A percentile compares a stretch with the other conserved stretches of the same genome.
These are phyloP conservation scores for Pinus taeda DNA, from an alignment of 75 land plant species.

Conservation along the genomic window DNA sequence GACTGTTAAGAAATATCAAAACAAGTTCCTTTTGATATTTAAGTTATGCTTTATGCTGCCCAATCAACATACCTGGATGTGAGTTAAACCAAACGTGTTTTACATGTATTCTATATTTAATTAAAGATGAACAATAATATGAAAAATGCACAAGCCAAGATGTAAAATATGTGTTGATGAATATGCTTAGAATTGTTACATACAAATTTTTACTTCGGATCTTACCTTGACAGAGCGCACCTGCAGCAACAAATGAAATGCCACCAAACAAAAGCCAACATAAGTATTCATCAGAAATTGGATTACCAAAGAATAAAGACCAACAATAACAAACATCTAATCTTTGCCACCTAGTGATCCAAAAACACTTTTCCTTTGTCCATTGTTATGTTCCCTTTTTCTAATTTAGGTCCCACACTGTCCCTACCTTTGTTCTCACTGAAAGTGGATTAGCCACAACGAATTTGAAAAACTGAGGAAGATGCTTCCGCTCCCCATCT, in stretches of 20 bases:
- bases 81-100: not conserved
- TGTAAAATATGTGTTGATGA: not conserved
- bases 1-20: not conserved
- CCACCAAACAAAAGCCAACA: not conserved
- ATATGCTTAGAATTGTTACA: slow-evolving; percentile 2
- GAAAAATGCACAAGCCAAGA: not conserved
- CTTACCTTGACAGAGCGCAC: slow-evolving; percentile 87
- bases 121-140: not conserved
- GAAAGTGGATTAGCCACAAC: slow-evolving; percentile 94
- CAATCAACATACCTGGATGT: not conserved
- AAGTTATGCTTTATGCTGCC: not conserved
- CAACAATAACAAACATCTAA: not conserved
- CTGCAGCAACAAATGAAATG: slow-evolving; percentile 35
- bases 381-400: not conserved
- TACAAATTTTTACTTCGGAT: slow-evolving; percentile 3
- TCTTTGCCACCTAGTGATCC: not conserved
- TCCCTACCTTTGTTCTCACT: slow-evolving; percentile 89
- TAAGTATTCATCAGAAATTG: slow-evolving; percentile 1
- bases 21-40: not conserved
- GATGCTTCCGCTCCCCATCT: slow-evolving; percentile 93
- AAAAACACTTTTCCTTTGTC: not conserved
- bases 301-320: not conserved
- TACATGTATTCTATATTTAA: not conserved
- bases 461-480: slow-evolving; percentile 98
- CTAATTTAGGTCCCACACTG: not conserved